These are phyloP conservation scores for Sutorius eximius DNA, from an alignment of 1,284 basidiomycete species.

Conservation along the genomic window DNA sequence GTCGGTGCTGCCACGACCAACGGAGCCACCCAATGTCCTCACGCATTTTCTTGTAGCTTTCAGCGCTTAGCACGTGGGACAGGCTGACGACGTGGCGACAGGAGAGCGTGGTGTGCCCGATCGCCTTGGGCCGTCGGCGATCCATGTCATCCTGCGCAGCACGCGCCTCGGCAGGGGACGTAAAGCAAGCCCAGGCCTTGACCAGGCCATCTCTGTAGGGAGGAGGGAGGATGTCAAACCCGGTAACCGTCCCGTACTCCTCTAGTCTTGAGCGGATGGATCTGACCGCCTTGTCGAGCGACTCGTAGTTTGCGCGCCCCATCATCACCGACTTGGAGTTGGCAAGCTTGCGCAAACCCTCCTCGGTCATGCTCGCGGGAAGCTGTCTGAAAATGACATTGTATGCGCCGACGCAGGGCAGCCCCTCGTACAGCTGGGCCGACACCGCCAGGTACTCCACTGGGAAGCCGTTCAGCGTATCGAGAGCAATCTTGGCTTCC, in stretches of 20 bases:
- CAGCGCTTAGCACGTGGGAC: constrained; percentile 40
- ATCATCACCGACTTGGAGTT: constrained; percentile 50
- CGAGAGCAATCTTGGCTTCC: constrained; percentile 50
- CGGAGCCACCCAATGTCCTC: constrained; percentile 41
- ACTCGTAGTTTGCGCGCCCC: constrained; percentile 49
- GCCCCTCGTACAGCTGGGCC: constrained; percentile 50
- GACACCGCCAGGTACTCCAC: constrained; percentile 42
- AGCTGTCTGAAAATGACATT: constrained; percentile 59
- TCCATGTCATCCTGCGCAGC: constrained; percentile 48
- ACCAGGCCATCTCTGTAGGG: constrained; percentile 52
- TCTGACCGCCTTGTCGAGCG: constrained; percentile 39
- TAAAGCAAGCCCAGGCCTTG: constrained; percentile 54
- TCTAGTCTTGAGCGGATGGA: constrained; percentile 44
- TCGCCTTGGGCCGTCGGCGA: constrained; percentile 41
- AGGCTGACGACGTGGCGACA: constrained; percentile 53
- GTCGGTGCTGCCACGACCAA: constrained; percentile 28
- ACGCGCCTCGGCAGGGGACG: constrained; percentile 48
- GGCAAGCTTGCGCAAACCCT: constrained; percentile 47
- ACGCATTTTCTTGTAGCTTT: constrained; percentile 39
- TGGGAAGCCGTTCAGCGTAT: constrained; percentile 35
- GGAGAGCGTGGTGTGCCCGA: constrained; percentile 42
- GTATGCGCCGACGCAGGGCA: constrained; percentile 54
- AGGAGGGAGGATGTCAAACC: constrained; percentile 48
- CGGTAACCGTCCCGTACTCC: constrained; percentile 40
- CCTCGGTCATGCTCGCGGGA: constrained; percentile 44